Percentiles rank a stretch among this genome's conserved stretches.
These are phyloP conservation scores for Angophora floribunda DNA, from an alignment of 345 rosid species.

Conservation along the genomic window DNA sequence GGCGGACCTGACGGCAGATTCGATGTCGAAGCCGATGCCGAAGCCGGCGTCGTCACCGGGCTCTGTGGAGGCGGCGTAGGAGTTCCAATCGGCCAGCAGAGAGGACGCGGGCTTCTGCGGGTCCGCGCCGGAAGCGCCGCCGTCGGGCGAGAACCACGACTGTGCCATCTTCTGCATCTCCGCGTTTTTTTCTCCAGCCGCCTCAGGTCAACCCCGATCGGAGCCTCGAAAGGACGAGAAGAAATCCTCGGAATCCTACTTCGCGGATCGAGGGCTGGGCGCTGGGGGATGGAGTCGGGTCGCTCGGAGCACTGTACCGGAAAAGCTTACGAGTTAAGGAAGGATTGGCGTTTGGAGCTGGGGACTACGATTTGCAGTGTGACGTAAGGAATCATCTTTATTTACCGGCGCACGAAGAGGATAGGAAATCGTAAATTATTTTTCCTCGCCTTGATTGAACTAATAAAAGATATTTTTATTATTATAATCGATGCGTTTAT, in stretches of 20 bases:
- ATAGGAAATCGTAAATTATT: not conserved
- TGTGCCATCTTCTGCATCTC: conserved; percentile 36
- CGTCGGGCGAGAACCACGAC: conserved; percentile 46
- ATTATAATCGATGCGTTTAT: no score
- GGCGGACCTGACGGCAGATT: conserved; percentile 79
- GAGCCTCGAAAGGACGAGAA: not conserved
- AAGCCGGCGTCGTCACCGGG: conserved; percentile 22
- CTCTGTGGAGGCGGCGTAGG: conserved; percentile 58
- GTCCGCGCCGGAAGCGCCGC: conserved; percentile 1
- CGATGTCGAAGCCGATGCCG: conserved; percentile 60
- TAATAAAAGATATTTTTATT: no score
- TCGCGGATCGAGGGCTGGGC: not conserved
- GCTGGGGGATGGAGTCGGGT: not conserved
- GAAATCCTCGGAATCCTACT: not conserved
- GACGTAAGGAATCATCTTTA: not conserved
- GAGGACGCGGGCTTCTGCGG: conserved; percentile 27
- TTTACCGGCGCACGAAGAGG: not conserved
- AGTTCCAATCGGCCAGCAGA: conserved; percentile 72
- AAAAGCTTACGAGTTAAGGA: not conserved
- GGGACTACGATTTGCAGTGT: not conserved
- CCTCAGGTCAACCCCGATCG: not conserved
- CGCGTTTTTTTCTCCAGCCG: not conserved
- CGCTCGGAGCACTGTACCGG: not conserved
- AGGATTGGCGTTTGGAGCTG: not conserved
- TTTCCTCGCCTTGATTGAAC: not conserved